These are phyloP conservation scores for Trichoderma sp. DNA, from an alignment of 2,329 filamentous ascomycete genomes.

Conservation along the genomic window DNA sequence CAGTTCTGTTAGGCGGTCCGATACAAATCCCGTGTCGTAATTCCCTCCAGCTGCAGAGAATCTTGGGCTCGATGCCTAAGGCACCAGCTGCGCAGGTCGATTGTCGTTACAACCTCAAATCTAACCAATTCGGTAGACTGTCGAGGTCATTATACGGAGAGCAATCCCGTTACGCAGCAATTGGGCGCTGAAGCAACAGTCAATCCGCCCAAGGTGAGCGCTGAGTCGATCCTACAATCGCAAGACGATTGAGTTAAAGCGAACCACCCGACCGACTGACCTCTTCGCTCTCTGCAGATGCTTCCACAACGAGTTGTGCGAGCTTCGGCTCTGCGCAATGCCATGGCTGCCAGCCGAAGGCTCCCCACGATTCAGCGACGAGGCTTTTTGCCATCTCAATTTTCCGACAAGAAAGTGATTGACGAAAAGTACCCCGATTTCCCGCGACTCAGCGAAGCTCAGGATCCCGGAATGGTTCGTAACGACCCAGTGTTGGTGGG, in stretches of 20 bases:
- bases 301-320: slow-evolving; percentile 58
- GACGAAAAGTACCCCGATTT: slow-evolving; percentile 54
- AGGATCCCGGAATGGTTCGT: slow-evolving; percentile 67
- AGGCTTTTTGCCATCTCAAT: slow-evolving; percentile 52
- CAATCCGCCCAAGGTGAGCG: slow-evolving; percentile 35
- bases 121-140: slow-evolving; percentile 21
- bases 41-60: background rate
- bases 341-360: slow-evolving; percentile 47
- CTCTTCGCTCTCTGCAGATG: slow-evolving; percentile 48
- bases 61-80: slow-evolving; percentile 35
- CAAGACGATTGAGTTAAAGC: background rate
- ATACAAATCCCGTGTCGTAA: slow-evolving; percentile 12
- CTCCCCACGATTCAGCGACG: slow-evolving; percentile 56
- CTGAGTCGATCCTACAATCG: background rate
- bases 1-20: slow-evolving; percentile 8
- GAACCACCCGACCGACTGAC: background rate
- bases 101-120: slow-evolving; percentile 33
- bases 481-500: background rate
- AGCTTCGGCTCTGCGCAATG: slow-evolving; percentile 44
- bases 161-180: slow-evolving; percentile 36
- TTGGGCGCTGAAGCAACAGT: slow-evolving; percentile 35
- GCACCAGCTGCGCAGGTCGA: slow-evolving; percentile 29
- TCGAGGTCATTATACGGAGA: slow-evolving; percentile 31
- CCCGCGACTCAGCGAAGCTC: slow-evolving; percentile 51
- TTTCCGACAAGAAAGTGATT: slow-evolving; percentile 45